Base-by-base conservation (phyloP, 2,329 filamentous ascomycete species). In the Macrophomina tecta region DNA sequence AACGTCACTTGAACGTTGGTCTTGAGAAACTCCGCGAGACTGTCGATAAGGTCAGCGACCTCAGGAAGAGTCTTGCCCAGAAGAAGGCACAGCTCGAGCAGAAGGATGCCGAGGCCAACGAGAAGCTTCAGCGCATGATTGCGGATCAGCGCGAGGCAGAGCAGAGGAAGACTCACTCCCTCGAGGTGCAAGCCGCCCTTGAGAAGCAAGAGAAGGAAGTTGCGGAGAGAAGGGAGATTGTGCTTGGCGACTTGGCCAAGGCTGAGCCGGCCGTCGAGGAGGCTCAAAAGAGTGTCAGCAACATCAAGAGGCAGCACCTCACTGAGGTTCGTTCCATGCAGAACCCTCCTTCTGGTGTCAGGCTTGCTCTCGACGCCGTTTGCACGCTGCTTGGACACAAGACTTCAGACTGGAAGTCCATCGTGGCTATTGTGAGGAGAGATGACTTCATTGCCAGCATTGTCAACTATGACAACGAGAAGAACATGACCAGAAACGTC, bases 381-480 rank as follows among this genome's bases (percentile, higher is more conserved):
- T 98, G 95, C 82, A 95, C 94, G 0, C 82, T 99, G 56, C 88
- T 99, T 65, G 94, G 94, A 14, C 93, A 98, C 81, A 95, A 91
- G 78, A 90, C 93, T 68, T 46, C 56, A 2, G 92, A 91, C 76
- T 99, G 95, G 95, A 97, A 94, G 82, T 89, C 88, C 12, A 93
- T 98, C 68, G 91, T 96, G 78, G 90, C 87, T 63, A 91, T 98
- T 69, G 89, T 99, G 68, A 92, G 94, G 73, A 89, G 89, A 67
- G 95, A 98, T 74, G 94, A 98, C 76, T 99, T 99, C 80, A 98
- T 99, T 79, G 92, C 93, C 58, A 97, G 92, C 80, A 99, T 99
- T 74, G 91, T 98, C 78, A 93, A 93, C 78, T 99, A 97, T 76
- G 92, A 97, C 83, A 99, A 97, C 75, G 94, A 95, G 79, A 90